Conservation (phyloP, 2,329 filamentous ascomycete genomes). For the Calonectria pauciramosa region DNA sequence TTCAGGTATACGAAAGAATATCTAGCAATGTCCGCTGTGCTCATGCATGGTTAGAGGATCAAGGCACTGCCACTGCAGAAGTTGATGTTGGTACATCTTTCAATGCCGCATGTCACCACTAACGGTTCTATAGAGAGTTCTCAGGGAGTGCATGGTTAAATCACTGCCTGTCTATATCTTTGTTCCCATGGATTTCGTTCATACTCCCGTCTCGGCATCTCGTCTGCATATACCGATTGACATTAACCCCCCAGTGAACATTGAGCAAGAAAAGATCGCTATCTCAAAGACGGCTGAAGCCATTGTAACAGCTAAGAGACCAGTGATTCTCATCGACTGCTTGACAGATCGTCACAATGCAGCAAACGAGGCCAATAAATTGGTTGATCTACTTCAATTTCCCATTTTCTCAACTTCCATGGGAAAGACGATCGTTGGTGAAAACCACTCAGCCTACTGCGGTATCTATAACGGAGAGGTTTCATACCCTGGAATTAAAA, state of each 20-base stretch:
- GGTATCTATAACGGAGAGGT: conserved; percentile 27
- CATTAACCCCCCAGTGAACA: not conserved
- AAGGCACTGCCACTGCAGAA: conserved; percentile 9
- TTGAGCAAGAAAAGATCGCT: not conserved
- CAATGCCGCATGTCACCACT: not conserved
- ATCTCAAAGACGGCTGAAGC: not conserved
- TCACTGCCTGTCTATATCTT: conserved; percentile 27
- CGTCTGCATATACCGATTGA: conserved; percentile 6
- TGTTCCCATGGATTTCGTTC: conserved; percentile 31
- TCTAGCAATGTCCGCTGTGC: conserved; percentile 22
- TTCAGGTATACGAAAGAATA: conserved; percentile 24
- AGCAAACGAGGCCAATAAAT: not conserved
- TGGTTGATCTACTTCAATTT: conserved; percentile 1
- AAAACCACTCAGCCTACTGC: conserved; percentile 17
- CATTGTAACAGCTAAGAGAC: not conserved
- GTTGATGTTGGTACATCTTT: conserved; percentile 16
- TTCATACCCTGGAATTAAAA: conserved; percentile 25
- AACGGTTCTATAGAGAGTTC: not conserved
- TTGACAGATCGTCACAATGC: conserved; percentile 20
- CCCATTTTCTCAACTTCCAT: conserved; percentile 26
- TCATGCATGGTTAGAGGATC: conserved; percentile 25
- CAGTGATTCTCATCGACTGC: conserved; percentile 19
- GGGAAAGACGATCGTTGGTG: conserved; percentile 24
- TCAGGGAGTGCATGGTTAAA: conserved; percentile 14
- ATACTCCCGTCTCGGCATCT: not conserved